These are phyloP conservation scores for Trifolium dubium DNA, from an alignment of 306 rosid species.

Conservation along the genomic window DNA sequence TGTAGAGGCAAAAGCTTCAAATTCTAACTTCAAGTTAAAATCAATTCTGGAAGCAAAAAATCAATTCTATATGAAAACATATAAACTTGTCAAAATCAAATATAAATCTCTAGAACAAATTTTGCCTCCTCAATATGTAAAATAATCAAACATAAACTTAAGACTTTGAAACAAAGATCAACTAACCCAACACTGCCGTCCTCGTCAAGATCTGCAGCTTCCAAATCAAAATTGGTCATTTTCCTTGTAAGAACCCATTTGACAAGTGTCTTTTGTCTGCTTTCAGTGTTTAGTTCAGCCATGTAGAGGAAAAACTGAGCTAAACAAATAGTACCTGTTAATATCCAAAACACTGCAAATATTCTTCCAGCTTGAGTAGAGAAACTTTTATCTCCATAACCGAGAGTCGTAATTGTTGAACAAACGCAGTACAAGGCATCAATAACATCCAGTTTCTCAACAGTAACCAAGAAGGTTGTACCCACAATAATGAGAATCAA, in stretches of 20 bases:
- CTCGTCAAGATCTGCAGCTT: slow-evolving; percentile 82
- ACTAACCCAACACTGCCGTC: slow-evolving; percentile 81
- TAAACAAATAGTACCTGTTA: slow-evolving; percentile 66
- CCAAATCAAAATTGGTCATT: slow-evolving; percentile 66
- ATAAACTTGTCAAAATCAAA: background rate
- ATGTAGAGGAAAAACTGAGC: slow-evolving; percentile 81
- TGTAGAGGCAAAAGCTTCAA: too few species aligned
- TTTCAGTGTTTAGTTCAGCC: slow-evolving; percentile 76
- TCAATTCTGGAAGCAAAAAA: too few species aligned
- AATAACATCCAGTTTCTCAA: slow-evolving; percentile 45
- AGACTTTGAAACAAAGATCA: slow-evolving; percentile 22
- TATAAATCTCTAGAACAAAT: too few species aligned
- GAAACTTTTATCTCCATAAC: slow-evolving; percentile 85
- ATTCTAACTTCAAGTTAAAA: too few species aligned
- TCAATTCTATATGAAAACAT: too few species aligned
- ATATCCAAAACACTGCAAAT: slow-evolving; percentile 84
- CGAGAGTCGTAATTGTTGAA: slow-evolving; percentile 56
- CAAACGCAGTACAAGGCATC: slow-evolving; percentile 61
- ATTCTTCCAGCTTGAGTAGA: slow-evolving; percentile 72
- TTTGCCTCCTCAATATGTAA: background rate
- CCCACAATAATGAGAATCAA: slow-evolving; percentile 41
- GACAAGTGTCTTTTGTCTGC: slow-evolving; percentile 59
- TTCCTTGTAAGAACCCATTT: slow-evolving; percentile 66
- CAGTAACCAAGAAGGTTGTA: slow-evolving; percentile 42
- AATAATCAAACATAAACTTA: background rate